These are phyloP conservation scores for Psophocarpus tetragonolobus DNA, from an alignment of 306 rosid genomes.

Conservation along the genomic window DNA sequence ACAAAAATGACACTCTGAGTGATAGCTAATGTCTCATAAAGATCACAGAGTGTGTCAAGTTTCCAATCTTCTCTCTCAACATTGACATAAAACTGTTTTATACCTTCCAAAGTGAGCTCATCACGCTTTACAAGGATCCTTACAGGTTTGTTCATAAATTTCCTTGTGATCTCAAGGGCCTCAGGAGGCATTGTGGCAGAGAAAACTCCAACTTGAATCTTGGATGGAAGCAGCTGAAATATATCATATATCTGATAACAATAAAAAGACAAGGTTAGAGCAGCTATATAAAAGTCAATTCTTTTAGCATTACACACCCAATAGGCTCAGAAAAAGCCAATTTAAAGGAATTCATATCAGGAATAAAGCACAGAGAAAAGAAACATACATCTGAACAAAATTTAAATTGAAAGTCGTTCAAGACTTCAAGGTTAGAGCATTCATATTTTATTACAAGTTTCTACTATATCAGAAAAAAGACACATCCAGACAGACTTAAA, in stretches of 20 bases:
- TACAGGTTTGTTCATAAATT: slow-evolving; percentile 85
- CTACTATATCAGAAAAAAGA: background rate
- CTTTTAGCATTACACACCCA: background rate
- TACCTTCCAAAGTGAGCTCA: slow-evolving; percentile 85
- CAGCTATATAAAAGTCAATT: background rate
- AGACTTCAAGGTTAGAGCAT: no score
- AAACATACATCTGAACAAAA: no score
- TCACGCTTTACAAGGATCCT: slow-evolving; percentile 91
- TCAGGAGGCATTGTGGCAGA: slow-evolving; percentile 92
- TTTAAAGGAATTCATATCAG: background rate
- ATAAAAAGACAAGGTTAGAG: slow-evolving; percentile 15
- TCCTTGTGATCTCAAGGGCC: slow-evolving; percentile 85
- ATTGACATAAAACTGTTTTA: slow-evolving; percentile 74
- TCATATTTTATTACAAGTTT: background rate
- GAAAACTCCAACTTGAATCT: slow-evolving; percentile 82
- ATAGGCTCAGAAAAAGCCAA: background rate
- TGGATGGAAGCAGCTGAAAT: slow-evolving; percentile 71
- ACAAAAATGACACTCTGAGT: slow-evolving; percentile 87
- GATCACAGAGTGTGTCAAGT: slow-evolving; percentile 78
- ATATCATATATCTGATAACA: slow-evolving; percentile 74
- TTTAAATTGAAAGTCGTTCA: no score
- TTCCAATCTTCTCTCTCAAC: slow-evolving; percentile 82
- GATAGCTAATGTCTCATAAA: slow-evolving; percentile 74
- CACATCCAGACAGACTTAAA: background rate
- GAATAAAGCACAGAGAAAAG: no score